Evolutionary conservation across 257 asterid genomes (phyloP), one percentile per base, ranked within the genome.

Genomic region (Jaltomata sinuosa): DNA sequence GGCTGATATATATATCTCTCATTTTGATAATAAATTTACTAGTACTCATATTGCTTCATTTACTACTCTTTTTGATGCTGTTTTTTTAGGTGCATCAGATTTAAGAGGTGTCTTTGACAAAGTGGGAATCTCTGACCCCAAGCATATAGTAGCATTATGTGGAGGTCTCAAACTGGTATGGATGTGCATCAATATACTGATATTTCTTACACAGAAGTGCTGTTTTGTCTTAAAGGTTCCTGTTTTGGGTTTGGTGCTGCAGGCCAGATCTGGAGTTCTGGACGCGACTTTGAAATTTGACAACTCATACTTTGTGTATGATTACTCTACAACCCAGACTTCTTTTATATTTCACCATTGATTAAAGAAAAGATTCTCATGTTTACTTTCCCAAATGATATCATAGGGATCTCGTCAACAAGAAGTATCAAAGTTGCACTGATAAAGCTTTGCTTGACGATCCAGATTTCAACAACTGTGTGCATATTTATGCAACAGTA

Each of bases 111-210:
- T 90, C 81, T 94, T 95, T 85, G 27, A 89, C 42, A 89, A 96
- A 50, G 94, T 95, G 97, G 94, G 96, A 6, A 89, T 95, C 67
- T 14, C 40, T 74, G 50, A 90, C 0, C 91, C 91, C 88, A 85
- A 84, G 89, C 97, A 92, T 82, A 95, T 95, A 2, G 98, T 93
- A 27, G 96, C 98, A 86, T 88, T 95, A 53, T 93, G 94, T 19
- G 97, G 97, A 52, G 98, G 91, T 74, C 98, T 94, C 87, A 92
- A 97, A 80, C 80, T 95, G 97, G 98, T 94, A 38, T 34, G 72
- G 52, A 82, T 83, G 62, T 14, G 36, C 38, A 69, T 82, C 47
- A n/a, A 25, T 81, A 50, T 71, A 32, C 49, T 45, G 55, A 55
- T 49, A 8, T 74, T 74, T 45, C 74, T n/a, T 5, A 4, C 34